A percentile compares a stretch with the other conserved stretches of the same genome.
phyloP scores from a whole-genome alignment of 495 filamentous ascomycete genomes.

The Hypomontagnella submonticulosa region DNA sequence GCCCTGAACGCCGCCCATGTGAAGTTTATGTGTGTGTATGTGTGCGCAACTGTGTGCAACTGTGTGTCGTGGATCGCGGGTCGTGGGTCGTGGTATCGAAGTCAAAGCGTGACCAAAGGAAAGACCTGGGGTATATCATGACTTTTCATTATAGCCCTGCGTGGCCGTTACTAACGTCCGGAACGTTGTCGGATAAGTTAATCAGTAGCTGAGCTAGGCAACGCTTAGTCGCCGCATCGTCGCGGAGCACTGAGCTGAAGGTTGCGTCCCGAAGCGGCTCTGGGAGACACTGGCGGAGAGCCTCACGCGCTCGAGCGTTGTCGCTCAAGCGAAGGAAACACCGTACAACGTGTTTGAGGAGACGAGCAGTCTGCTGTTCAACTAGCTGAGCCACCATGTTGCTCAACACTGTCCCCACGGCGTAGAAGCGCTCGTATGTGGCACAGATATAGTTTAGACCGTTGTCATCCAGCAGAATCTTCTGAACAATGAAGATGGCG shows the following conservation, averaged over 20 bases:
- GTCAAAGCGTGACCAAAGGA: slow-evolving; percentile 2
- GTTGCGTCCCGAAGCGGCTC: slow-evolving; percentile 97
- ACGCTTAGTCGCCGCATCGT: slow-evolving; percentile 97
- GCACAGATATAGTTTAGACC: slow-evolving; percentile 99
- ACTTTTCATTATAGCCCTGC: slow-evolving; percentile 26
- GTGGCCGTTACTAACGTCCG: slow-evolving; percentile 63
- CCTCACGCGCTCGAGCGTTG: slow-evolving; percentile 95
- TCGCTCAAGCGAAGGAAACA: slow-evolving; percentile 98
- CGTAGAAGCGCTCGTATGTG: slow-evolving; percentile 99
- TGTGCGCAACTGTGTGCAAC: no score
- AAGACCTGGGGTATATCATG: slow-evolving; percentile 17
- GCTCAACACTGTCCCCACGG: slow-evolving; percentile 95
- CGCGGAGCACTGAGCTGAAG: slow-evolving; percentile 94
- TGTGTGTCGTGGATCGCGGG: background rate
- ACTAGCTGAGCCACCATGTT: slow-evolving; percentile 99
- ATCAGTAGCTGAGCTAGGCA: slow-evolving; percentile 96
- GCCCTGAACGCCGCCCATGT: slow-evolving; percentile 32
- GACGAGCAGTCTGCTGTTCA: slow-evolving; percentile 93
- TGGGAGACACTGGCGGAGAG: slow-evolving; percentile 94
- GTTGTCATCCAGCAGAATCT: slow-evolving; percentile 96
- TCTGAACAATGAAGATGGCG: slow-evolving; percentile 99
- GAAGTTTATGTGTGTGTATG: slow-evolving; percentile 12
- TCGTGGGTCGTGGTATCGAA: background rate
- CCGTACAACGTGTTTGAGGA: slow-evolving; percentile 97
- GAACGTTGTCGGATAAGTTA: slow-evolving; percentile 93